phyloP scores from a whole-genome alignment of 257 asterid genomes.

The Ligustrum vulgare region DNA sequence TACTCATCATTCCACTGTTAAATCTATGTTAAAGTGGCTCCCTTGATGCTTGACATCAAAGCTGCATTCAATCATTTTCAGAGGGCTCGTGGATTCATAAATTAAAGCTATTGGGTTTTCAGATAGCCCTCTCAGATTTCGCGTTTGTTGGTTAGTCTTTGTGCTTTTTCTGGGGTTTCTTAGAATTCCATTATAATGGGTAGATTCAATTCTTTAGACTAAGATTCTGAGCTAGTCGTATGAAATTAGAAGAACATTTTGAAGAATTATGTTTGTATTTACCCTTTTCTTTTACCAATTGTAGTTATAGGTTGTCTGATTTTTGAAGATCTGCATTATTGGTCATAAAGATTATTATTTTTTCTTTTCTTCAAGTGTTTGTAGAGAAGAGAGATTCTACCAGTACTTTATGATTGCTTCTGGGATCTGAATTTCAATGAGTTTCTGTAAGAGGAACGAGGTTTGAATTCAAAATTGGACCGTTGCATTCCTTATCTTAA shows the following conservation, averaged over 20 bases:
- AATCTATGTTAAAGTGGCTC: slow-evolving; percentile 65
- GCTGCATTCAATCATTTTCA: slow-evolving; percentile 65
- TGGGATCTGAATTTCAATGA: neutral
- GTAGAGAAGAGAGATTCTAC: neutral
- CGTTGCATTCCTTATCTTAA: slow-evolving; percentile 4
- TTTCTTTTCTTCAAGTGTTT: neutral
- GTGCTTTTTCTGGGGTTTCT: slow-evolving; percentile 36
- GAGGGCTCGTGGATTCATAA: slow-evolving; percentile 28
- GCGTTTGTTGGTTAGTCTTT: slow-evolving; percentile 38
- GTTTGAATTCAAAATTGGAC: too few species aligned
- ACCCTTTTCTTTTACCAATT: neutral
- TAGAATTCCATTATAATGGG: slow-evolving; percentile 4
- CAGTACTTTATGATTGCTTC: neutral
- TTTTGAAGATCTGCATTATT: neutral
- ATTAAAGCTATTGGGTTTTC: slow-evolving; percentile 23
- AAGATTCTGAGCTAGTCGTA: neutral
- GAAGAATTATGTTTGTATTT: slow-evolving; percentile 1
- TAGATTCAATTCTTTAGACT: neutral
- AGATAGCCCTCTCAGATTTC: slow-evolving; percentile 30
- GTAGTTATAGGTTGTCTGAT: neutral
- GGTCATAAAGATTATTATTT: neutral
- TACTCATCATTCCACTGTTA: slow-evolving; percentile 60
- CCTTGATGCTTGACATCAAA: slow-evolving; percentile 87
- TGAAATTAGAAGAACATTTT: slow-evolving; percentile 13
- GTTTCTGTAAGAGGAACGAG: neutral